These are phyloP conservation scores for Pouteria campechiana DNA, from an alignment of 179 eudicot species.

Conservation along the genomic window DNA sequence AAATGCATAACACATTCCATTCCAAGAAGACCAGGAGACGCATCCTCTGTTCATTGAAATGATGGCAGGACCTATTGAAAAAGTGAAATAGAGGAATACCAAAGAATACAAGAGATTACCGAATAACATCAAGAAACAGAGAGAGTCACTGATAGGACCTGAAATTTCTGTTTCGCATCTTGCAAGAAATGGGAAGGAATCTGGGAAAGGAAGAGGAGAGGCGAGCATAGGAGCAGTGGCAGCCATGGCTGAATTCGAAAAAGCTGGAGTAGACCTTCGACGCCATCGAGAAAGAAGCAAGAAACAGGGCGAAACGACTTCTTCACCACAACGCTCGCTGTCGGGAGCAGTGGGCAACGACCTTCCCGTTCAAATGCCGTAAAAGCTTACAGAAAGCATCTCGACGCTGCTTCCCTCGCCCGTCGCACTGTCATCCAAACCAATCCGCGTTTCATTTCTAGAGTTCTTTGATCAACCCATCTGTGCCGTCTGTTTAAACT, in stretches of 20 bases:
- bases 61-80: too few relatives aligned
- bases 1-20: background rate
- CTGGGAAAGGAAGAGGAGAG: conserved; percentile 16
- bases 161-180: conserved; percentile 42
- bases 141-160: conserved; percentile 30
- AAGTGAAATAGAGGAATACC: background rate
- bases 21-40: too few relatives aligned
- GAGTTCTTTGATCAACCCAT: too few relatives aligned
- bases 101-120: background rate
- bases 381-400: too few relatives aligned
- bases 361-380: too few relatives aligned
- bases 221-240: conserved; percentile 14
- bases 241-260: conserved; percentile 12
- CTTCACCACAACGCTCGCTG: too few relatives aligned
- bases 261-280: conserved; percentile 34
- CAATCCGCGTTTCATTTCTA: too few relatives aligned
- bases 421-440: too few relatives aligned
- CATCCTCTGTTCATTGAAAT: too few relatives aligned
- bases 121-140: background rate
- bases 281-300: conserved; percentile 29
- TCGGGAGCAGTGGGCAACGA: too few relatives aligned
- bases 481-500: too few relatives aligned
- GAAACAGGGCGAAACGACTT: background rate
- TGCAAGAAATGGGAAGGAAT: conserved; percentile 24
- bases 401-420: too few relatives aligned